phyloP scores from a whole-genome alignment of 2,329 filamentous ascomycete species.

The Pyrenophora teres region DNA sequence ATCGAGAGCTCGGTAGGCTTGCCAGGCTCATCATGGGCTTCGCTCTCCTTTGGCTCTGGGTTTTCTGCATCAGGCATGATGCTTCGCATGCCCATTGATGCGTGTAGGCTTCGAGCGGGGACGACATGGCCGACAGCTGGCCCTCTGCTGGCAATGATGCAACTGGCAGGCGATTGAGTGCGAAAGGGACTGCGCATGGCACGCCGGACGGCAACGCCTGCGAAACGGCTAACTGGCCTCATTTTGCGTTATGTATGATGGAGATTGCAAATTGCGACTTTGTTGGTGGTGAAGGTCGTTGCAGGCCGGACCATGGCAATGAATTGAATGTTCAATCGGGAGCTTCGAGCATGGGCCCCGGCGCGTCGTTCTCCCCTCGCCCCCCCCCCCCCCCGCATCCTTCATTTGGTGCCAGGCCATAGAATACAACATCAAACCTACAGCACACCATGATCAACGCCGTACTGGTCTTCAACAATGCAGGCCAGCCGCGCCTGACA shows the following conservation, averaged over 20 bases:
- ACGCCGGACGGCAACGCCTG: slow-evolving; percentile 27
- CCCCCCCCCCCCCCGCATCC: slow-evolving; percentile 12
- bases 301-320: slow-evolving; percentile 3
- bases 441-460: slow-evolving; percentile 84
- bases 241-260: slow-evolving; percentile 11
- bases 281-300: neutral
- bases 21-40: slow-evolving; percentile 45
- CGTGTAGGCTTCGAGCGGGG: slow-evolving; percentile 31
- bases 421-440: neutral
- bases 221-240: slow-evolving; percentile 33
- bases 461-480: slow-evolving; percentile 97
- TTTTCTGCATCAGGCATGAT: slow-evolving; percentile 54
- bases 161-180: slow-evolving; percentile 27
- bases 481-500: slow-evolving; percentile 91
- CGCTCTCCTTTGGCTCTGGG: slow-evolving; percentile 44
- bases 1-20: slow-evolving; percentile 69
- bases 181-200: slow-evolving; percentile 27
- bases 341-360: slow-evolving; percentile 8
- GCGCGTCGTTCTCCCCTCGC: neutral
- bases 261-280: neutral
- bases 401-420: neutral
- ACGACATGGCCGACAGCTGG: slow-evolving; percentile 12
- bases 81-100: slow-evolving; percentile 33
- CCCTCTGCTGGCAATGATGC: slow-evolving; percentile 31
- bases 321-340: too few species aligned